These are phyloP conservation scores for Globisporangium acanthophoron DNA, from an alignment of 352 stramenopile species.

Conservation along the genomic window DNA sequence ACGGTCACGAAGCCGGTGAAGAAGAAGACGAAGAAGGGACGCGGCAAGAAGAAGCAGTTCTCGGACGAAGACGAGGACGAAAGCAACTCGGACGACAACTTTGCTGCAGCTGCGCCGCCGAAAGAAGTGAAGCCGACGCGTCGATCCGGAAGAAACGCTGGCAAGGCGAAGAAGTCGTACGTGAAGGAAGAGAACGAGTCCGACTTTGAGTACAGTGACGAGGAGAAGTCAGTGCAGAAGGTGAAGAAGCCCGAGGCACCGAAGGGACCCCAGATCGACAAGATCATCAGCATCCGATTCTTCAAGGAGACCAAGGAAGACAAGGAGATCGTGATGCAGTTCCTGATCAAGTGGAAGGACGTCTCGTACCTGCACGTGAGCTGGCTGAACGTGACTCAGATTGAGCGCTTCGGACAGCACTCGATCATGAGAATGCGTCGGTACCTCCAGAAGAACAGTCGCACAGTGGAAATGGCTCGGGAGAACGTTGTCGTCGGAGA, in stretches of 20 bases:
- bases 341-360: slow-evolving; percentile 99
- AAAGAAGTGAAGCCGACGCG: slow-evolving; percentile 56
- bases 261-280: slow-evolving; percentile 89
- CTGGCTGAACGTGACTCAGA: slow-evolving; percentile 95
- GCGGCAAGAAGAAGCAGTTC: slow-evolving; percentile 55
- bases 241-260: slow-evolving; percentile 29
- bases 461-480: slow-evolving; percentile 65
- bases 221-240: slow-evolving; percentile 38
- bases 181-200: slow-evolving; percentile 75
- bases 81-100: slow-evolving; percentile 58
- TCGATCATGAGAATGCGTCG: slow-evolving; percentile 80
- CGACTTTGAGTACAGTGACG: slow-evolving; percentile 60
- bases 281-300: slow-evolving; percentile 89
- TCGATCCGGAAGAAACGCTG: slow-evolving; percentile 74
- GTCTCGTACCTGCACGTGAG: slow-evolving; percentile 97
- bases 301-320: slow-evolving; percentile 43
- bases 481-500: slow-evolving; percentile 70
- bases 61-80: slow-evolving; percentile 82
- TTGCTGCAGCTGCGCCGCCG: slow-evolving; percentile 23
- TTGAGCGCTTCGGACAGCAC: slow-evolving; percentile 85
- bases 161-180: slow-evolving; percentile 84
- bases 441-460: slow-evolving; percentile 85
- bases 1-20: slow-evolving; percentile 57
- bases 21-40: slow-evolving; percentile 57
- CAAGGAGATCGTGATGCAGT: slow-evolving; percentile 88